These are phyloP conservation scores for Mortierella sp. DNA, from an alignment of 371 early-diverging fungal genomes.

Conservation along the genomic window DNA sequence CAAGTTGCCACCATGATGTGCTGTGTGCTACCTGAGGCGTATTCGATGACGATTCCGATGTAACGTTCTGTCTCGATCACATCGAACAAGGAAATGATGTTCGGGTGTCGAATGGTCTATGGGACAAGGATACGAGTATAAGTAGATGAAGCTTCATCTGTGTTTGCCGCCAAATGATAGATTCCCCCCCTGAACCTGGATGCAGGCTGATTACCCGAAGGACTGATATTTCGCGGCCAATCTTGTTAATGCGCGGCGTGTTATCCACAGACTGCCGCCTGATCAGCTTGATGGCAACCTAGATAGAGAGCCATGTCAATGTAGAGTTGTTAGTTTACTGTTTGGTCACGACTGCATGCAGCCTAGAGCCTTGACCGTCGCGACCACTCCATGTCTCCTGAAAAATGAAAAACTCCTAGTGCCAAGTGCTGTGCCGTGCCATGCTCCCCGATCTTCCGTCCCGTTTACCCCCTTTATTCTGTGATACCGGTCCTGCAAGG, in stretches of 20 bases:
- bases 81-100: constrained; percentile 94
- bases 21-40: constrained; percentile 79
- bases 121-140: constrained; percentile 6
- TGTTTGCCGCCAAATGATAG: too few species aligned
- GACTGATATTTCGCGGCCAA: constrained; percentile 85
- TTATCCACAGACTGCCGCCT: constrained; percentile 85
- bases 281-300: constrained; percentile 88
- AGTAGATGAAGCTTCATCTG: constrained; percentile 1
- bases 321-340: too few species aligned
- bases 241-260: constrained; percentile 79
- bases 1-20: background rate
- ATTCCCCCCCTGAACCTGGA: too few species aligned
- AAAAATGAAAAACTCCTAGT: too few species aligned
- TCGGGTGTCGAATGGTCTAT: constrained; percentile 86
- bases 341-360: too few species aligned
- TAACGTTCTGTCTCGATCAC: constrained; percentile 96
- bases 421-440: too few species aligned
- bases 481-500: too few species aligned
- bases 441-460: too few species aligned
- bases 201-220: constrained; percentile 68
- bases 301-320: too few species aligned
- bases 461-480: too few species aligned
- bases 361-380: too few species aligned
- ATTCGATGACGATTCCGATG: constrained; percentile 96
- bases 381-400: too few species aligned